Percentiles rank a stretch among this genome's conserved stretches.
These are phyloP conservation scores for Xylariaceae sp. DNA, from an alignment of 2,329 filamentous ascomycete genomes.

Conservation along the genomic window DNA sequence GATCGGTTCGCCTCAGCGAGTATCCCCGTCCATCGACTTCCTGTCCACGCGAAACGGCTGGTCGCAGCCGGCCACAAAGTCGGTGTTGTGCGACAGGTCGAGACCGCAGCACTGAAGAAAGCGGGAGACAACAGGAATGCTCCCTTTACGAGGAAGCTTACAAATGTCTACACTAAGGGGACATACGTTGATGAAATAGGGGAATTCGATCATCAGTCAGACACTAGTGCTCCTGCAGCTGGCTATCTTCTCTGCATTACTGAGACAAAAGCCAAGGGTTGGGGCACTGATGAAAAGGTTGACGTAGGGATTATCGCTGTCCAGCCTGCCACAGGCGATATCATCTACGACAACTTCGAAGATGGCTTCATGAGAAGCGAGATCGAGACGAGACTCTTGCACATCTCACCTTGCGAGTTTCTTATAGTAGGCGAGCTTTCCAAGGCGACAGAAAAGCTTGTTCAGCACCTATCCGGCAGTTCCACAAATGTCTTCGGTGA, in stretches of 20 bases:
- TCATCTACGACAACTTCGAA: conserved; percentile 94
- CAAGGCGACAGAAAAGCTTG: conserved; percentile 88
- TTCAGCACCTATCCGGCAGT: conserved; percentile 87
- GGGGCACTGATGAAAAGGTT: conserved; percentile 90
- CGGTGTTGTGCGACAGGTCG: conserved; percentile 90
- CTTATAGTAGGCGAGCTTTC: conserved; percentile 90
- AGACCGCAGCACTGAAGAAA: conserved; percentile 95
- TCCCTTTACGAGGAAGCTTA: conserved; percentile 90
- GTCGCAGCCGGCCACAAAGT: conserved; percentile 95
- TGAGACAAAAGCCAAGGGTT: conserved; percentile 78
- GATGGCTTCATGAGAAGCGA: conserved; percentile 98
- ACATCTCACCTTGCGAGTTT: conserved; percentile 95
- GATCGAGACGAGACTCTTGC: conserved; percentile 91
- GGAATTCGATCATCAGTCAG: conserved; percentile 67
- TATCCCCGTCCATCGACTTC: conserved; percentile 88
- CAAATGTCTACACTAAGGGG: conserved; percentile 96
- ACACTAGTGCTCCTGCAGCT: conserved; percentile 61
- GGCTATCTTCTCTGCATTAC: conserved; percentile 96
- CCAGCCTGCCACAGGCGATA: conserved; percentile 92
- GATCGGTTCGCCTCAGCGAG: conserved; percentile 94
- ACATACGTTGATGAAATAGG: conserved; percentile 96
- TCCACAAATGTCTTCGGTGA: conserved; percentile 94
- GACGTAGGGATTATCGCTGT: conserved; percentile 92
- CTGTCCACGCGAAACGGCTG: conserved; percentile 92
- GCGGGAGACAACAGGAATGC: conserved; percentile 93